Evolutionary conservation across 306 rosid genomes (phyloP).

Genomic region (Castanea sativa): DNA sequence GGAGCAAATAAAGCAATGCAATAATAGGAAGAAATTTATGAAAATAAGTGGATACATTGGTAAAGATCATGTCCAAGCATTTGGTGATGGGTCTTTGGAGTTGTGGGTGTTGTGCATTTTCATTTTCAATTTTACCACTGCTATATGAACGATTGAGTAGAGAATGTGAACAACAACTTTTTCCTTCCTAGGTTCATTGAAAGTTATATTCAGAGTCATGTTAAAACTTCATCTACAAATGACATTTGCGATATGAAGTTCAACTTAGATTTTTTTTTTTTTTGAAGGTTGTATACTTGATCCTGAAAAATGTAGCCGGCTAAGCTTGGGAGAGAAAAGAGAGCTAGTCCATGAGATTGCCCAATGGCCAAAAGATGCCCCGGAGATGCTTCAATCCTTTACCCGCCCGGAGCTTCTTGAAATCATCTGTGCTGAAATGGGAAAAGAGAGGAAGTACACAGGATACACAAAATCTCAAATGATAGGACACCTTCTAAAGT

Average conservation of each 20-base stretch:
- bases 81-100: not conserved
- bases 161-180: not conserved
- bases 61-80: not conserved
- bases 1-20: not conserved
- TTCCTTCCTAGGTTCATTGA: not conserved
- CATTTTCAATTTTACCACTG: too few species aligned
- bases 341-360: slow-evolving; percentile 68
- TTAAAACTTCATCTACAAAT: not conserved
- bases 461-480: slow-evolving; percentile 76
- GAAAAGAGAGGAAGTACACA: slow-evolving; percentile 83
- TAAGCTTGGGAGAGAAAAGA: slow-evolving; percentile 69
- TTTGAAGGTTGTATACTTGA: slow-evolving; percentile 57
- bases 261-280: not conserved
- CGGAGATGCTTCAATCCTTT: slow-evolving; percentile 62
- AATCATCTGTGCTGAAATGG: slow-evolving; percentile 85
- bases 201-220: not conserved
- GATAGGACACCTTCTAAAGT: slow-evolving; percentile 70
- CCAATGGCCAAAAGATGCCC: slow-evolving; percentile 58
- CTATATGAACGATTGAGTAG: not conserved
- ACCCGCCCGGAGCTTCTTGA: slow-evolving; percentile 80
- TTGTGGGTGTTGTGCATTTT: not conserved
- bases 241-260: not conserved
- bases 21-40: not conserved
- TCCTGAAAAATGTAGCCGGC: slow-evolving; percentile 50
- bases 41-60: not conserved